Conservation (phyloP, 345 rosid species). For the thale cress (Arabidopsis thaliana) region DNA sequence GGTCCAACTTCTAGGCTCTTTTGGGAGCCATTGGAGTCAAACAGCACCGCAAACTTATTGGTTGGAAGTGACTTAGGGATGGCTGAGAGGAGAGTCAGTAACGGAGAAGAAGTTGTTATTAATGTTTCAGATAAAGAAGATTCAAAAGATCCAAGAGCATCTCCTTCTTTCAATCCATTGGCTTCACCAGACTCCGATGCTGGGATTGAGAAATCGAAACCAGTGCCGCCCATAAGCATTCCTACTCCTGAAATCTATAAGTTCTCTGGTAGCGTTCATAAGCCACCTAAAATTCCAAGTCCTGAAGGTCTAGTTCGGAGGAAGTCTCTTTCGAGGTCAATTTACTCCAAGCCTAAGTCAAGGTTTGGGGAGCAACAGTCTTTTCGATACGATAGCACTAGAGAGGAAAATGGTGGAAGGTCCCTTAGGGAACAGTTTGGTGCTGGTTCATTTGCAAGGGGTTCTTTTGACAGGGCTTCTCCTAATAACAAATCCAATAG, state of each 20-base stretch:
- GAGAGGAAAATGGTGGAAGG: slow-evolving; percentile 49
- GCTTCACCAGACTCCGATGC: slow-evolving; percentile 2
- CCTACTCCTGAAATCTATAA: slow-evolving; percentile 41
- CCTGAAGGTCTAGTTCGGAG: slow-evolving; percentile 52
- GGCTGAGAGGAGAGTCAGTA: slow-evolving; percentile 35
- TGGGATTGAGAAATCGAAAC: background rate
- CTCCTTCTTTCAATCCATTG: slow-evolving; percentile 22
- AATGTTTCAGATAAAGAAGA: slow-evolving; percentile 39
- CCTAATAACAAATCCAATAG: slow-evolving; percentile 53
- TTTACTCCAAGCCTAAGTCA: slow-evolving; percentile 76
- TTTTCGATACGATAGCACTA: slow-evolving; percentile 43
- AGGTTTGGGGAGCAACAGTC: slow-evolving; percentile 72
- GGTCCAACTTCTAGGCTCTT: slow-evolving; percentile 25
- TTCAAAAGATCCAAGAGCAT: slow-evolving; percentile 8
- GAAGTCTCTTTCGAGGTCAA: slow-evolving; percentile 61
- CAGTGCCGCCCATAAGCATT: slow-evolving; percentile 27
- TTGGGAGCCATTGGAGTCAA: slow-evolving; percentile 22
- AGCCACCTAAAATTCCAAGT: slow-evolving; percentile 68
- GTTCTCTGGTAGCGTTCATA: slow-evolving; percentile 49
- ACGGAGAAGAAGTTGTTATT: slow-evolving; percentile 38
- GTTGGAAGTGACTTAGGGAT: slow-evolving; percentile 20
- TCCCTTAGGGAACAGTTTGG: slow-evolving; percentile 48
- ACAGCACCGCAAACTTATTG: background rate
- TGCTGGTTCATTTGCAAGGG: slow-evolving; percentile 48
- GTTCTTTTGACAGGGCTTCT: slow-evolving; percentile 51